phyloP scores from a whole-genome alignment of 2,329 filamentous ascomycete species.

The Aspergillus pseudotamarii region DNA sequence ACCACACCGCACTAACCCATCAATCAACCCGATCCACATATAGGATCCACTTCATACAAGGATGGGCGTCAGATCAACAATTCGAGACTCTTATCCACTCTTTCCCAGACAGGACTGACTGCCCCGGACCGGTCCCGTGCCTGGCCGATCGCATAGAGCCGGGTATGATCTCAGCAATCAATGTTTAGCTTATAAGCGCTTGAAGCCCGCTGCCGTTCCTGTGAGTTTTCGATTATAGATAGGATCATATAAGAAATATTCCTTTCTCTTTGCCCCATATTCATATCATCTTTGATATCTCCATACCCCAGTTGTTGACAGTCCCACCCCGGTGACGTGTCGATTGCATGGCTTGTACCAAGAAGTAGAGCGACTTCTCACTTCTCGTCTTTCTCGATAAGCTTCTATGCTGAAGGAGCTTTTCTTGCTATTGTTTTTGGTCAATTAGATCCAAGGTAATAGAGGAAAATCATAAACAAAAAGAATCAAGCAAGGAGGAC shows the following conservation, averaged over 20 bases:
- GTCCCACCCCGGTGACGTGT: constrained; percentile 10
- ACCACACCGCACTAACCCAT: background rate
- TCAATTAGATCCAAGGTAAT: background rate
- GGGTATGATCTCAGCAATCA: constrained; percentile 12
- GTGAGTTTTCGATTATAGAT: background rate
- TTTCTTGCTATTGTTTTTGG: background rate
- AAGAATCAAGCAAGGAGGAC: background rate
- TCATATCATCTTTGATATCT: background rate
- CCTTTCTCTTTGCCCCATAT: background rate
- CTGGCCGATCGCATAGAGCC: constrained; percentile 32
- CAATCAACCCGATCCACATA: background rate
- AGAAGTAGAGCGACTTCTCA: constrained; percentile 3
- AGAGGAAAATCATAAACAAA: background rate
- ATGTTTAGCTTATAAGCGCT: constrained; percentile 4
- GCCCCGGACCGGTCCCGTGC: constrained; percentile 27
- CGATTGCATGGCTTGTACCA: constrained; percentile 15
- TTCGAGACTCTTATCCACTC: constrained; percentile 12
- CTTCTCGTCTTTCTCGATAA: constrained; percentile 1
- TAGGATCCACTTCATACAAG: constrained; percentile 4
- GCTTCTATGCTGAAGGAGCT: background rate
- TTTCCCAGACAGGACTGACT: background rate
- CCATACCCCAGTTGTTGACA: background rate
- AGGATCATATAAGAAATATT: constrained; percentile 2
- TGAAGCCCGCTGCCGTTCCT: background rate
- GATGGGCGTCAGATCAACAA: constrained; percentile 11